A percentile compares a stretch with the other conserved stretches of the same genome.
Evolutionary conservation across 129 eudicot genomes (phyloP).

Genomic region (Chrysanthemum lavandulifolium): DNA sequence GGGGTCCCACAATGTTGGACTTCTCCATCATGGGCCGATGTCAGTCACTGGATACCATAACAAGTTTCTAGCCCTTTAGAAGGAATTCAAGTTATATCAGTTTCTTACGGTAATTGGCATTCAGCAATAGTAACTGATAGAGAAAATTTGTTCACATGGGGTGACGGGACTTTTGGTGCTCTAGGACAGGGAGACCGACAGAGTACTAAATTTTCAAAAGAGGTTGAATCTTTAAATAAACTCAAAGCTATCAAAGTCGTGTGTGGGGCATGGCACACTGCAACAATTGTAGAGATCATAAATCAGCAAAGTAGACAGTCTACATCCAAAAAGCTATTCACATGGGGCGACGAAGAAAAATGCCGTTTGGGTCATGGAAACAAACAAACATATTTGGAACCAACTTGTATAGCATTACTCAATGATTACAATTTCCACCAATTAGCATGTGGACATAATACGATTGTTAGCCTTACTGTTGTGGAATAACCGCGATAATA

Average conservation of each 20-base stretch:
- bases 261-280: constrained; percentile 94
- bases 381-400: constrained; percentile 53
- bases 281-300: constrained; percentile 71
- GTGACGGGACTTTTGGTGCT: constrained; percentile 83
- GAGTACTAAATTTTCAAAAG: constrained; percentile 60
- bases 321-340: constrained; percentile 61
- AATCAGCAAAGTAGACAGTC: constrained; percentile 41
- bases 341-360: constrained; percentile 97
- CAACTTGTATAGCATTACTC: constrained; percentile 69
- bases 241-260: constrained; percentile 64
- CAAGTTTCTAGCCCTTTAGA: constrained; percentile 74
- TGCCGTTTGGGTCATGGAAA: constrained; percentile 75
- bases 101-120: constrained; percentile 90
- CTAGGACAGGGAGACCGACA: constrained; percentile 79
- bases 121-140: constrained; percentile 60
- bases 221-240: constrained; percentile 55
- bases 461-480: constrained; percentile 77
- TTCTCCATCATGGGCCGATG: constrained; percentile 94
- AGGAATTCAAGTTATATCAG: constrained; percentile 67
- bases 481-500: too few relatives aligned
- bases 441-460: constrained; percentile 70
- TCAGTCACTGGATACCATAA: constrained; percentile 95
- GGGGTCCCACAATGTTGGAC: constrained; percentile 85
- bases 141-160: constrained; percentile 72
- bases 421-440: constrained; percentile 79